Evolutionary conservation across 495 filamentous ascomycete species (phyloP), one percentile per base, ranked within the genome.

Genomic region (Aspergillus heteromorphus): DNA sequence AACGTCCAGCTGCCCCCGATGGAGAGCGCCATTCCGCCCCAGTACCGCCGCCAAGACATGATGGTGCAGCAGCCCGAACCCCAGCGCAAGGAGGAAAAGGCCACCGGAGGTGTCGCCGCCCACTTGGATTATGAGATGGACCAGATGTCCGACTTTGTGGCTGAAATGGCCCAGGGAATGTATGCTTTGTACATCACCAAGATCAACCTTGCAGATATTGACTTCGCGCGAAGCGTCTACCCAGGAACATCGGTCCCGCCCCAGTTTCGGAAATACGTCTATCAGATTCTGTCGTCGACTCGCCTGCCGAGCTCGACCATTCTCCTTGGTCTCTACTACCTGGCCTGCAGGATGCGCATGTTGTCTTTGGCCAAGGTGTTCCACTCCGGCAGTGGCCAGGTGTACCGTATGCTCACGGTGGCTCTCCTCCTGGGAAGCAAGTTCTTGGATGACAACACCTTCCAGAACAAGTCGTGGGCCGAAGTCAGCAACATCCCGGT

Each of bases 41-140:
- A 76, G 53, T 78, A 78, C 55, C 71, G 75, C 34, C 71, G 68
- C 51, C 70, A 72, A 49, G 75, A 78, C 38, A 52, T 67, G 45
- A 65, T 69, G 54, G 58, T 66, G 9, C 69, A 65, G 30, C 63
- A 65, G 43, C 23, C 23, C 23, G 72, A 77, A 55, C 70, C 68
- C 41, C 71, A 62, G 36, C 70, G 69, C 58, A 83, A 78, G 65
- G 78, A 79, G 59, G 75, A 80, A 47, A 81, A 79, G 58, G 63
- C 78, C 5, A 77, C 81, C 70, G 93, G 93, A 74, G 93, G 93
- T 61, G 95, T 99, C 36, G 92, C 93, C 62, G 89, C 89, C 51
- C 87, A 95, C 70, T 82, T 99, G 68, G 95, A 99, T 76, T 99
- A 99, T 71, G 93, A 97, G 68, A 93, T 97, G 84, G 91, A 96